Base-by-base conservation (phyloP, 371 early-diverging fungal species). In the Vittaforma corneae region DNA sequence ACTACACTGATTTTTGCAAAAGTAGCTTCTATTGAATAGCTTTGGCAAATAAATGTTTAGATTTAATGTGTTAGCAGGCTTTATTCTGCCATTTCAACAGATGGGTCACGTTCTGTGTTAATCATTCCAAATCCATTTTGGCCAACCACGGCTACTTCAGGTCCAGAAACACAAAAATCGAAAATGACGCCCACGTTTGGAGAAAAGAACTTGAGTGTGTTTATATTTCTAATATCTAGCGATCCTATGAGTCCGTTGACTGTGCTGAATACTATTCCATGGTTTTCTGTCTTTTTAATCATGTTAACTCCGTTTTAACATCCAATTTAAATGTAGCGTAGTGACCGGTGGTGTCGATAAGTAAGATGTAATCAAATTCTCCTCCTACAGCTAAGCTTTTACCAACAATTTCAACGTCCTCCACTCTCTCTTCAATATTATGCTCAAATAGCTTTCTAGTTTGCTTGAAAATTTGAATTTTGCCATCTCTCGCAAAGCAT, bases 331-430 rank as follows among this genome's bases (percentile, higher is more conserved):
- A 70, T 22, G 42, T 48, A 14, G 22, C 16, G 38, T 67, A 66
- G 26, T 67, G 52, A 42, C 48, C 56, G 9, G 45, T 53, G 9
- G 62, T 70, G 47, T 67, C 65, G 3, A 74, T 58, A 2, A 70
- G 26, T 9, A 66, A 18, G 2, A 74, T 22, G 14, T 68, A 44
- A 14, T 64, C 47, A 48, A 70, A 74, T 22, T 48, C 32, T 22
- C 74, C 74, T 3, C 63, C 70, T 48, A 70, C 33, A 14, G 70
- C 54, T 53, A 74, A 65, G 38, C 60, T 52, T 44, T 54, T 66
- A 22, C 66, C 63, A 35, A 62, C 46, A 30, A 61, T 53, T n/a
- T 22, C 34, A 37, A 65, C 24, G 6, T 35, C 32, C 14, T 65
- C 67, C 11, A 57, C 50, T 14, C 2, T 38, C 9, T 51, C 67